Evolutionary conservation across 441 rosid genomes (phyloP), one percentile per base, ranked within the genome.

Genomic region (Dalechampia spathulata): DNA sequence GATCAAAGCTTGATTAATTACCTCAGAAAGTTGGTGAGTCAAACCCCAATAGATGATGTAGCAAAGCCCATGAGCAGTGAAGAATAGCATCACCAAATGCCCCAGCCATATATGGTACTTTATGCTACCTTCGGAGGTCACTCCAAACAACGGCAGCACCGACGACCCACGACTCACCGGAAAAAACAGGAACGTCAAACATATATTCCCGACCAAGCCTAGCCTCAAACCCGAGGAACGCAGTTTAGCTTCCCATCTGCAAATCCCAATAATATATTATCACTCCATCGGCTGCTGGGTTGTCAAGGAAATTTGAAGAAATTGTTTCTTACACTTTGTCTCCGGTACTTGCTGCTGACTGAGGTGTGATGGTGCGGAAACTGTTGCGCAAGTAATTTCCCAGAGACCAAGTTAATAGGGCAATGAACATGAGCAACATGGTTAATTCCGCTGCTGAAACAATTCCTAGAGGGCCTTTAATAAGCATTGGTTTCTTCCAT

Each of bases 101-200:
- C 85, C 87, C 1, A 82, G 21, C 85, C 93, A 82, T 20, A 76
- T 78, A 41, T 80, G 93, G 39, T 85, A 75, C 66, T 77, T 78
- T 42, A 82, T 71, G 69, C 79, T 70, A 2, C 67, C 67, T 59
- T 85, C 89, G 0, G 81, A 75, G 1, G 83, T 80, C 38, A 85
- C 67, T 30, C 93, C 89, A 32, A 80, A 16, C 8, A 80, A 43
- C 49, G 61, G 79, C 65, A 82, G 62, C 44, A 85, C 44, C n/a
- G 87, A 76, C 0, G 93, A 85, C 2, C 83, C 79, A 48, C 93
- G 70, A 5, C 78, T 61, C 65, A 80, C 83, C 1, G 87, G 86
- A 54, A 73, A 82, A 70, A 85, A 85, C 7, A 85, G 73, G 58
- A 78, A 61, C 27, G 84, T 58, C 5, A 78, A 60, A 38, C 85